phyloP scores from a whole-genome alignment of 345 rosid genomes.

The Syzygium aromaticum region DNA sequence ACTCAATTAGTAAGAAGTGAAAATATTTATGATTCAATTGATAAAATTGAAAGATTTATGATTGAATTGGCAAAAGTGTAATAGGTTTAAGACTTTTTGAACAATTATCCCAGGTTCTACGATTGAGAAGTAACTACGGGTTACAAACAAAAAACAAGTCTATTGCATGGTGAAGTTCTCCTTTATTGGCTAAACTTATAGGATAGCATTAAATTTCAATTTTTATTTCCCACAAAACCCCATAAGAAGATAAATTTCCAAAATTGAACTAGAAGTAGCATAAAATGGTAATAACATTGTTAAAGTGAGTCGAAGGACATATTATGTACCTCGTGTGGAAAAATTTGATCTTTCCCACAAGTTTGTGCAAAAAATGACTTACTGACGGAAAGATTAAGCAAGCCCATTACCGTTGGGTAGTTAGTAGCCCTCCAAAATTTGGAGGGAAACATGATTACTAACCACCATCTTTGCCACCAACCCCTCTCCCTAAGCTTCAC shows the following conservation, averaged over 20 bases:
- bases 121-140: too few species aligned
- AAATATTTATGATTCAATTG: too few species aligned
- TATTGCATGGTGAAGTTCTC: background rate
- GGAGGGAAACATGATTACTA: conserved; percentile 37
- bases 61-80: too few species aligned
- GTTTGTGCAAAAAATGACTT: background rate
- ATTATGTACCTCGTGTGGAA: background rate
- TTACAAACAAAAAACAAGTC: too few species aligned
- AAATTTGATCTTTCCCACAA: background rate
- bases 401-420: background rate
- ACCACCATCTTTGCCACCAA: conserved; percentile 36
- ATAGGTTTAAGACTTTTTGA: too few species aligned
- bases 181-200: background rate
- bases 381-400: background rate
- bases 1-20: too few species aligned
- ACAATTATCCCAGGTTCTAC: too few species aligned
- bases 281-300: background rate
- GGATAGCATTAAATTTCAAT: background rate
- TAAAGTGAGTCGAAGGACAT: background rate
- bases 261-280: background rate
- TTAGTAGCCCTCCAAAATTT: conserved; percentile 5
- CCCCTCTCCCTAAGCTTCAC: conserved; percentile 34
- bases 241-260: background rate
- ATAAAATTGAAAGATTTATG: too few species aligned
- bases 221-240: background rate